A percentile compares a stretch with the other conserved stretches of the same genome.
These are phyloP conservation scores for Actinidia arguta DNA, from an alignment of 179 eudicot species.

Conservation along the genomic window DNA sequence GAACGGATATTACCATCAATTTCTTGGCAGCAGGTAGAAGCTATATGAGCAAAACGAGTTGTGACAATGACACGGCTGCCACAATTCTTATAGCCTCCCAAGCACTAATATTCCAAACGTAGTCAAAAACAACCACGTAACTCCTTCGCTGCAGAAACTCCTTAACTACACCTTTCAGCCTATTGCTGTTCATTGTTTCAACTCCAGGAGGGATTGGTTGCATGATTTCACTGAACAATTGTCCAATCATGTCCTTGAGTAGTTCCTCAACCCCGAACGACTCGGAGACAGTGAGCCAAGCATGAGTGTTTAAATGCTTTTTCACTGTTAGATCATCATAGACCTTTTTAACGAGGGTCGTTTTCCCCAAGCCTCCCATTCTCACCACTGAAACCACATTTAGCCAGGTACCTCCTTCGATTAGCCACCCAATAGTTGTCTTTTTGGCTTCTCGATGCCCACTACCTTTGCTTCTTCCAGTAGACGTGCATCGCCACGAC, in stretches of 20 bases:
- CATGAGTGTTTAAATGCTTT: slow-evolving; percentile 12
- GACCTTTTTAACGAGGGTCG: slow-evolving; percentile 25
- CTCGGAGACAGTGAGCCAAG: slow-evolving; percentile 30
- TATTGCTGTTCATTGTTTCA: slow-evolving; percentile 15
- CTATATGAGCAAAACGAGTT: slow-evolving; percentile 18
- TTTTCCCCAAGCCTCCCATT: slow-evolving; percentile 33
- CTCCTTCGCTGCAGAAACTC: slow-evolving; percentile 20
- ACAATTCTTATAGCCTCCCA: slow-evolving; percentile 20
- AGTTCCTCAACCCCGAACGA: slow-evolving; percentile 14
- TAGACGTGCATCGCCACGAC: slow-evolving; percentile 23
- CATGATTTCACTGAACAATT: slow-evolving; percentile 5
- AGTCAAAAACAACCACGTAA: slow-evolving; percentile 26
- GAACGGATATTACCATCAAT: neutral
- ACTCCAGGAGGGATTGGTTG: slow-evolving; percentile 20
- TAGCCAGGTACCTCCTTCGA: slow-evolving; percentile 10
- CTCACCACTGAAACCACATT: slow-evolving; percentile 22
- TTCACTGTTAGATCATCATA: slow-evolving; percentile 22
- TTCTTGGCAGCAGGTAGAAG: slow-evolving; percentile 4
- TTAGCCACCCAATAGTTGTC: slow-evolving; percentile 7
- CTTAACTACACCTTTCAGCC: slow-evolving; percentile 7
- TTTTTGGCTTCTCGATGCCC: slow-evolving; percentile 22
- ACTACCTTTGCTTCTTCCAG: slow-evolving; percentile 23
- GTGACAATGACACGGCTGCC: slow-evolving; percentile 31
- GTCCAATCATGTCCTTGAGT: neutral
- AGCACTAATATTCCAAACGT: slow-evolving; percentile 23